These are phyloP conservation scores for Parafenestella ontariensis DNA, from an alignment of 2,329 filamentous ascomycete genomes.

Conservation along the genomic window DNA sequence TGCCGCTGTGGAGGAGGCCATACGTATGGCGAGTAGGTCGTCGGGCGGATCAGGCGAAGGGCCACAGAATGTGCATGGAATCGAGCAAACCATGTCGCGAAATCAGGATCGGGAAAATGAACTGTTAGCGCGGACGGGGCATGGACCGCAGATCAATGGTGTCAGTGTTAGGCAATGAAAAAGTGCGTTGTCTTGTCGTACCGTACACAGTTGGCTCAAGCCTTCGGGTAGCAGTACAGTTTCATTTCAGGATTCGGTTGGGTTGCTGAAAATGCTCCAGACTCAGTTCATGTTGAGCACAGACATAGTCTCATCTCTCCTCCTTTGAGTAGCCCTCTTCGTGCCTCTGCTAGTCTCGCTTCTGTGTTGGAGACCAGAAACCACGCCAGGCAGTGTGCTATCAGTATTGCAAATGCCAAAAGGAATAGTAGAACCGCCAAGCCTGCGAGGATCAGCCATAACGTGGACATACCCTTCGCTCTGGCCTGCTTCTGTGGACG, in stretches of 20 bases:
- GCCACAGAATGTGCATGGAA: slow-evolving; percentile 8
- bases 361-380: slow-evolving; percentile 42
- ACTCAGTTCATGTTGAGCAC: slow-evolving; percentile 18
- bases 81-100: slow-evolving; percentile 15
- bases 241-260: background rate
- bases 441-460: slow-evolving; percentile 8
- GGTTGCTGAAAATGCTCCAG: background rate
- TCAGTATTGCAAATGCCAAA: slow-evolving; percentile 28
- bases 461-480: background rate
- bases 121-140: background rate
- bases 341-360: slow-evolving; percentile 30
- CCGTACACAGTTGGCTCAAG: background rate
- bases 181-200: too few species aligned
- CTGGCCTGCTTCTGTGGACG: background rate
- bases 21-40: slow-evolving; percentile 18
- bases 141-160: background rate
- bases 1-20: slow-evolving; percentile 31
- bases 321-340: slow-evolving; percentile 29
- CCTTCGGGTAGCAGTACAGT: background rate
- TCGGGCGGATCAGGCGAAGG: background rate
- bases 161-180: background rate
- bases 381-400: slow-evolving; percentile 36
- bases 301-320: slow-evolving; percentile 44
- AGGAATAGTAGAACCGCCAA: slow-evolving; percentile 22
- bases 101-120: slow-evolving; percentile 1